phyloP scores from a whole-genome alignment of 2,329 filamentous ascomycete genomes.

The Monilinia polystroma region DNA sequence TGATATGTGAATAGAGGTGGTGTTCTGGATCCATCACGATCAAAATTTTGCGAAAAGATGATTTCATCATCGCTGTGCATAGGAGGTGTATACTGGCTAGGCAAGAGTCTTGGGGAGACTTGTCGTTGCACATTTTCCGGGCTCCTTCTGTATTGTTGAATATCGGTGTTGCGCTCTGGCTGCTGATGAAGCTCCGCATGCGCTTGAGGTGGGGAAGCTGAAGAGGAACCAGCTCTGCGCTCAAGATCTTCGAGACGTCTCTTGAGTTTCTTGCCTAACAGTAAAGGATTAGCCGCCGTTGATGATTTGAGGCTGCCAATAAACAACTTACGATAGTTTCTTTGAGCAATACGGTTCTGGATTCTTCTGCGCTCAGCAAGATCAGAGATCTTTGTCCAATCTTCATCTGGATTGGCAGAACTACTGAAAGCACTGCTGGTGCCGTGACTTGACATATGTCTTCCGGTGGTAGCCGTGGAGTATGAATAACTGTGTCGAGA shows the following conservation, averaged over 20 bases:
- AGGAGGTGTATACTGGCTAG: conserved; percentile 61
- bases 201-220: conserved; percentile 55
- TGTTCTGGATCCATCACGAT: conserved; percentile 67
- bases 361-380: conserved; percentile 90
- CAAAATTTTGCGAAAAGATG: conserved; percentile 65
- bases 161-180: conserved; percentile 32
- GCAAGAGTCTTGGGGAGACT: conserved; percentile 45
- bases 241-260: conserved; percentile 82
- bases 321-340: conserved; percentile 82
- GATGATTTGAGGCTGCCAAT: conserved; percentile 11
- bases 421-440: conserved; percentile 94
- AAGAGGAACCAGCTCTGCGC: conserved; percentile 67
- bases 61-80: conserved; percentile 63
- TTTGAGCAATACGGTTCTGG: conserved; percentile 96
- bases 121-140: conserved; percentile 41
- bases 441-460: conserved; percentile 69
- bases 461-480: conserved; percentile 40
- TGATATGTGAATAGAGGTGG: conserved; percentile 69
- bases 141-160: conserved; percentile 37
- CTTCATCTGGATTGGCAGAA: conserved; percentile 92
- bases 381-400: conserved; percentile 99
- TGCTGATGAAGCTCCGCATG: conserved; percentile 48
- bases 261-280: conserved; percentile 85
- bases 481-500: conserved; percentile 39
- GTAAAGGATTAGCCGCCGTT: conserved; percentile 26